Evolutionary conservation across 768 basidiomycete species (phyloP).

Genomic region (Trametes cingulata): DNA sequence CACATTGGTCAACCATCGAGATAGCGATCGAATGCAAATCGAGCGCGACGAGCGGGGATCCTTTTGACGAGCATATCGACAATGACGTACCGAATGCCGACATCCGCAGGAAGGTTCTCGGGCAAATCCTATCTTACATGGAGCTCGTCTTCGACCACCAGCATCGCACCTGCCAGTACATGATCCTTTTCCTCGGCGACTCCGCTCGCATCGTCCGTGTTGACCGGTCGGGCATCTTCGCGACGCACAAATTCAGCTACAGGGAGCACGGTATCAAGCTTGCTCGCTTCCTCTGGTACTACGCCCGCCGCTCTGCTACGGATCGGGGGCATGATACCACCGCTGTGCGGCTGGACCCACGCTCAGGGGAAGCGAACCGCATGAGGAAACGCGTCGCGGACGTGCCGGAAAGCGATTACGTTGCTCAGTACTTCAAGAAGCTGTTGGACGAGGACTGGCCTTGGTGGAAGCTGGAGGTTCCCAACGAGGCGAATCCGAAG

Average conservation of each 20-base stretch:
- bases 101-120: neutral
- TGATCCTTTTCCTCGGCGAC: neutral
- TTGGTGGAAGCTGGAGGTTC: neutral
- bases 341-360: neutral
- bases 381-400: neutral
- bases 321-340: conserved; percentile 9
- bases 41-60: neutral
- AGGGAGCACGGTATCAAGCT: neutral
- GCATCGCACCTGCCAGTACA: neutral
- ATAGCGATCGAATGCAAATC: conserved; percentile 1
- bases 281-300: neutral
- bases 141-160: neutral
- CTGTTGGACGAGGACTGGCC: neutral
- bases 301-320: neutral
- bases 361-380: neutral
- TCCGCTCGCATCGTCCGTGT: neutral
- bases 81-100: neutral
- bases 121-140: neutral
- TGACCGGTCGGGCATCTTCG: neutral
- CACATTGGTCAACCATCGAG: neutral
- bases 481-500: neutral
- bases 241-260: conserved; percentile 9
- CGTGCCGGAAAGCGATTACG: neutral
- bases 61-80: conserved; percentile 4
- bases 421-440: neutral